Evolutionary conservation across 2,329 filamentous ascomycete species (phyloP).

Genomic region (Penicillium sp.): DNA sequence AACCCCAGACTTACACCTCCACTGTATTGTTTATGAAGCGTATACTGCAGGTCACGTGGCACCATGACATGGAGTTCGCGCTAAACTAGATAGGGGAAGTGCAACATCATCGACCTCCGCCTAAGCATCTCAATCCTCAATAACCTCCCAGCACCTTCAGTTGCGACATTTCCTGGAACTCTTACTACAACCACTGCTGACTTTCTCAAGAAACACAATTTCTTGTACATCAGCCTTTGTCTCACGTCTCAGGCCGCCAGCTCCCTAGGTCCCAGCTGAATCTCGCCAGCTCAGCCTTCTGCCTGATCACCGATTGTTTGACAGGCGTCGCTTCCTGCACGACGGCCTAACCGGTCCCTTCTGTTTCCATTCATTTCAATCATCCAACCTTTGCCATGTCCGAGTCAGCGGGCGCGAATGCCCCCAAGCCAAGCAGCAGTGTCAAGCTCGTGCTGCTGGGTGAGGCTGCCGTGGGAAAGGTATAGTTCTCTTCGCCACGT

Average conservation of each 20-base stretch:
- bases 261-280: slow-evolving; percentile 21
- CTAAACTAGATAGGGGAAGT: slow-evolving; percentile 27
- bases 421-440: slow-evolving; percentile 96
- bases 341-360: slow-evolving; percentile 28
- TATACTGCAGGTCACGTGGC: slow-evolving; percentile 24
- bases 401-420: slow-evolving; percentile 63
- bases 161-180: slow-evolving; percentile 5
- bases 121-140: slow-evolving; percentile 7
- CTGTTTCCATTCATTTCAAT: background rate
- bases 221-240: slow-evolving; percentile 15
- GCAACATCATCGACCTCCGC: slow-evolving; percentile 26
- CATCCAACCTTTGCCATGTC: slow-evolving; percentile 56
- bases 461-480: slow-evolving; percentile 98
- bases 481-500: slow-evolving; percentile 41
- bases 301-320: slow-evolving; percentile 24
- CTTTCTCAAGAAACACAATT: background rate
- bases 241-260: slow-evolving; percentile 19
- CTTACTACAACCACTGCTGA: slow-evolving; percentile 6
- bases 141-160: slow-evolving; percentile 1
- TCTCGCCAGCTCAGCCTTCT: slow-evolving; percentile 23
- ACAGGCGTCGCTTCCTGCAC: slow-evolving; percentile 26
- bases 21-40: background rate
- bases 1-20: background rate
- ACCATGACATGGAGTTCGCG: slow-evolving; percentile 11
- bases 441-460: slow-evolving; percentile 98